Evolutionary conservation across 768 basidiomycete species (phyloP).

Genomic region (Lentinula boryana): DNA sequence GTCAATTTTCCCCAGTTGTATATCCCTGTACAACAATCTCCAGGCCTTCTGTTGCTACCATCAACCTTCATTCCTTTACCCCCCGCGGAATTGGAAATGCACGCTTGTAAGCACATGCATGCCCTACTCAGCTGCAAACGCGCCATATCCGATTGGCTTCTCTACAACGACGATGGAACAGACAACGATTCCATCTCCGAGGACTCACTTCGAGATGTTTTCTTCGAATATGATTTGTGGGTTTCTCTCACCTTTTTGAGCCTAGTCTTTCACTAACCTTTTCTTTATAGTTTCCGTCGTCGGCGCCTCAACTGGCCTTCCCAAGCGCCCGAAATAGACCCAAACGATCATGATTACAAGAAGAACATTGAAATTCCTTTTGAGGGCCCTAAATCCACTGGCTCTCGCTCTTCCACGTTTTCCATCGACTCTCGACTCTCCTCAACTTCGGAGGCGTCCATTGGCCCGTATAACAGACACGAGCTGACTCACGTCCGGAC

Average conservation of each 20-base stretch:
- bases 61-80: slow-evolving; percentile 52
- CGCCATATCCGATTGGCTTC: slow-evolving; percentile 49
- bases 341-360: slow-evolving; percentile 12
- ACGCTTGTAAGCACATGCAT: slow-evolving; percentile 66
- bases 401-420: background rate
- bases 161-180: slow-evolving; percentile 27
- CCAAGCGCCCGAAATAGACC: slow-evolving; percentile 28
- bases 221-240: slow-evolving; percentile 59
- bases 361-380: slow-evolving; percentile 8
- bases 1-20: background rate
- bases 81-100: slow-evolving; percentile 64
- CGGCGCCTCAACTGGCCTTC: slow-evolving; percentile 66
- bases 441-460: slow-evolving; percentile 15
- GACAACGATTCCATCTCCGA: slow-evolving; percentile 28
- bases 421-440: slow-evolving; percentile 7
- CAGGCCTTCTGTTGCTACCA: slow-evolving; percentile 58
- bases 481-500: slow-evolving; percentile 42
- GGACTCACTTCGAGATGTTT: slow-evolving; percentile 29
- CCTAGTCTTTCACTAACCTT: slow-evolving; percentile 7
- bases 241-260: slow-evolving; percentile 14
- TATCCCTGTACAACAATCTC: slow-evolving; percentile 40
- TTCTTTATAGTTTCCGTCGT: slow-evolving; percentile 51
- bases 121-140: slow-evolving; percentile 55
- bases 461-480: slow-evolving; percentile 11
- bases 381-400: slow-evolving; percentile 14